phyloP scores from a whole-genome alignment of 2,329 filamentous ascomycete species.

The Onygena corvina region DNA sequence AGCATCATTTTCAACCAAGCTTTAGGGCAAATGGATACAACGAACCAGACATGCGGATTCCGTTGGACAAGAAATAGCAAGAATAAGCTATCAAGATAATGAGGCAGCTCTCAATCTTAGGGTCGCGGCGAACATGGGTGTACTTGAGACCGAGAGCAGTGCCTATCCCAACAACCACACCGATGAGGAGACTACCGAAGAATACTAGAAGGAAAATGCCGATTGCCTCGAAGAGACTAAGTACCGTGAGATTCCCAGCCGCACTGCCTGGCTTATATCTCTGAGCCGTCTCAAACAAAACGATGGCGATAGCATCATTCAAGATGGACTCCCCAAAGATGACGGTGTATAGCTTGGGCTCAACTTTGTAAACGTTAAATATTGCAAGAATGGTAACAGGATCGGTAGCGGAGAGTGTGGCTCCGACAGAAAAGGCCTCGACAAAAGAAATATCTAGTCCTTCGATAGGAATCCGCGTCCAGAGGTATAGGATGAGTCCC shows the following conservation, averaged over 20 bases:
- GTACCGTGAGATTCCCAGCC: constrained; percentile 57
- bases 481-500: constrained; percentile 75
- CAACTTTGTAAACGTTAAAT: constrained; percentile 98
- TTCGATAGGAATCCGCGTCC: constrained; percentile 75
- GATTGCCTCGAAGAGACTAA: constrained; percentile 80
- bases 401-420: constrained; percentile 90
- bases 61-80: constrained; percentile 96
- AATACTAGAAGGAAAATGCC: constrained; percentile 93
- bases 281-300: constrained; percentile 95
- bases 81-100: constrained; percentile 90
- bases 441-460: constrained; percentile 80
- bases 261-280: constrained; percentile 68
- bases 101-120: constrained; percentile 93
- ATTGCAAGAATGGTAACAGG: constrained; percentile 96
- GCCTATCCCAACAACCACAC: constrained; percentile 70
- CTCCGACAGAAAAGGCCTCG: constrained; percentile 91
- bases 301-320: constrained; percentile 96
- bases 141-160: constrained; percentile 88
- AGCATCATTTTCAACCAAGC: neutral
- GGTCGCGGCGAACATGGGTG: constrained; percentile 80
- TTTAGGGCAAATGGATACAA: constrained; percentile 11
- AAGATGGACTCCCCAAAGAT: constrained; percentile 98
- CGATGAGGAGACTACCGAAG: constrained; percentile 85
- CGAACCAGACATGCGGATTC: constrained; percentile 87
- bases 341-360: constrained; percentile 94